phyloP scores from a whole-genome alignment of 768 basidiomycete species.

The Tylopilus sp. region DNA sequence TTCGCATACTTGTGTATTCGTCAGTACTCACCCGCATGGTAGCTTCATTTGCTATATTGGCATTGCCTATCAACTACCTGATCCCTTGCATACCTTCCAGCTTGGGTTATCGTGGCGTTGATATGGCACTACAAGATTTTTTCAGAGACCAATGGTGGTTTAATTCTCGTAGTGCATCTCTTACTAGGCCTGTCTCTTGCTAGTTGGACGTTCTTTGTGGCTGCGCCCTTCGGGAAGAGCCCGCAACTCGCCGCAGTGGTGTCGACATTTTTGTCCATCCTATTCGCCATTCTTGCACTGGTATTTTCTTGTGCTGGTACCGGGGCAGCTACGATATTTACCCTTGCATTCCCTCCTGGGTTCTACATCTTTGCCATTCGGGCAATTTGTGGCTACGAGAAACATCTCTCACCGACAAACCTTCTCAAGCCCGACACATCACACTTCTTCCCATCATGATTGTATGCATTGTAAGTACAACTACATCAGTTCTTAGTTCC shows the following conservation, averaged over 20 bases:
- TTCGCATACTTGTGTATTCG: neutral
- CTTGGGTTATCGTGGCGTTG: conserved; percentile 66
- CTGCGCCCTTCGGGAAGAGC: conserved; percentile 67
- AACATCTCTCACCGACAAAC: conserved; percentile 51
- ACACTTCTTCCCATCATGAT: conserved; percentile 57
- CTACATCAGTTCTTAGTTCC: neutral
- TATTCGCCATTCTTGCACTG: conserved; percentile 65
- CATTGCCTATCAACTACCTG: conserved; percentile 75
- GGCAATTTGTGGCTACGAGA: conserved; percentile 67
- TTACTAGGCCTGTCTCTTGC: conserved; percentile 65
- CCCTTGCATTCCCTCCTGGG: conserved; percentile 69
- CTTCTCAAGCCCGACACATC: conserved; percentile 57
- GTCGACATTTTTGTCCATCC: conserved; percentile 60
- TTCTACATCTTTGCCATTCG: conserved; percentile 73
- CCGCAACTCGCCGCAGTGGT: conserved; percentile 68
- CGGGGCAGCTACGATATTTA: conserved; percentile 55
- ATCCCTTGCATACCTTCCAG: conserved; percentile 67
- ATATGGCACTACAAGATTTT: conserved; percentile 71
- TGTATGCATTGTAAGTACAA: conserved; percentile 53
- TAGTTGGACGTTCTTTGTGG: conserved; percentile 69
- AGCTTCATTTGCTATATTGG: conserved; percentile 73
- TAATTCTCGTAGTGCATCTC: conserved; percentile 63
- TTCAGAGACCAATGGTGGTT: conserved; percentile 49
- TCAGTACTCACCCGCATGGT: neutral
- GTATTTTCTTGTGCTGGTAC: conserved; percentile 43